Percentiles rank a stretch among this genome's conserved stretches.
These are phyloP conservation scores for Phytophthora nicotianae DNA, from an alignment of 352 stramenopile species.

Conservation along the genomic window DNA sequence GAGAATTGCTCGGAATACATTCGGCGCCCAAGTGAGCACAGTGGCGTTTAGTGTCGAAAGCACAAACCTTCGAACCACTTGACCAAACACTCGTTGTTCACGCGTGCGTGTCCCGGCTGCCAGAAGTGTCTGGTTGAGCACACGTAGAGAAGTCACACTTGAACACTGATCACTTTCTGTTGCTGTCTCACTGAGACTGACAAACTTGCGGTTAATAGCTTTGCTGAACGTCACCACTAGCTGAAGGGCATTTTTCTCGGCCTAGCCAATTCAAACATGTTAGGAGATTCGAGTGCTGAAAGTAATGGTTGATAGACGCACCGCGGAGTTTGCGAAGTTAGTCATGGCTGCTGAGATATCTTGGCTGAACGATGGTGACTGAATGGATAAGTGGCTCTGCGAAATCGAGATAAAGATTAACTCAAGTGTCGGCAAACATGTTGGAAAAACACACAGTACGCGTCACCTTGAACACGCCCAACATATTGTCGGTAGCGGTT, in stretches of 20 bases:
- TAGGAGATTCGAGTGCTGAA: not conserved
- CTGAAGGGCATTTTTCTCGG: slow-evolving; percentile 74
- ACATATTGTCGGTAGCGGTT: slow-evolving; percentile 62
- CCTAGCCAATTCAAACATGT: slow-evolving; percentile 30
- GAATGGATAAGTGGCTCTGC: slow-evolving; percentile 77
- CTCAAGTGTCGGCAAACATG: not conserved
- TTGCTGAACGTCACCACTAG: slow-evolving; percentile 78
- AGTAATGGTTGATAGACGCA: slow-evolving; percentile 5
- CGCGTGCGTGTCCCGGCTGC: slow-evolving; percentile 48
- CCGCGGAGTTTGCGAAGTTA: slow-evolving; percentile 36
- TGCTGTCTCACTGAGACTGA: slow-evolving; percentile 35
- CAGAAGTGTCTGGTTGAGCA: slow-evolving; percentile 75
- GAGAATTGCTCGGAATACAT: slow-evolving; percentile 67
- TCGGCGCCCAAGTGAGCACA: slow-evolving; percentile 57
- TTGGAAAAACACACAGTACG: not conserved
- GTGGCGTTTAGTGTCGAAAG: slow-evolving; percentile 74
- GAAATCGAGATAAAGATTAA: not conserved
- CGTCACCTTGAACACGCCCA: slow-evolving; percentile 79
- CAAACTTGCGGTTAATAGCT: slow-evolving; percentile 63
- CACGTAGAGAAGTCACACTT: slow-evolving; percentile 71
- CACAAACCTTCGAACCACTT: slow-evolving; percentile 80
- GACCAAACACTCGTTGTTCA: slow-evolving; percentile 69
- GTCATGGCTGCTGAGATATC: slow-evolving; percentile 55
- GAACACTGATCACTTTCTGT: slow-evolving; percentile 58
- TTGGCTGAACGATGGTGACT: slow-evolving; percentile 64